These are phyloP conservation scores for Plantago elongata DNA, from an alignment of 257 asterid genomes.

Conservation along the genomic window DNA sequence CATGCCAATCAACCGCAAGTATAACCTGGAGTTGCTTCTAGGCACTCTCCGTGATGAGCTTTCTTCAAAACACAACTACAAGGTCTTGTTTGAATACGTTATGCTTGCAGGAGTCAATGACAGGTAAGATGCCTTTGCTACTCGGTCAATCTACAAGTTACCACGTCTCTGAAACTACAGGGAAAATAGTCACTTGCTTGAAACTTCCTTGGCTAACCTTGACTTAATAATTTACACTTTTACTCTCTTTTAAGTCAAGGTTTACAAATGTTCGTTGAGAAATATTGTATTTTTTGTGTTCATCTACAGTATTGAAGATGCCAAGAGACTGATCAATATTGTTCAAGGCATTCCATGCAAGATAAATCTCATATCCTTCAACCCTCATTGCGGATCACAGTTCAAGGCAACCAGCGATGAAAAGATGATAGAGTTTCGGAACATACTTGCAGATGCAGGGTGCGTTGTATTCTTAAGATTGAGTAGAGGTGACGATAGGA, in stretches of 20 bases:
- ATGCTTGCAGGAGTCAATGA: constrained; percentile 98
- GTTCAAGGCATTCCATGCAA: constrained; percentile 92
- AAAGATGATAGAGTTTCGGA: constrained; percentile 79
- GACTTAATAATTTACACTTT: too few relatives aligned
- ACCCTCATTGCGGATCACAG: constrained; percentile 77
- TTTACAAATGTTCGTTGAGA: too few relatives aligned
- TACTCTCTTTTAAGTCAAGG: too few relatives aligned
- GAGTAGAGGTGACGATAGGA: constrained; percentile 93
- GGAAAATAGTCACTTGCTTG: too few relatives aligned
- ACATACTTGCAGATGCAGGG: constrained; percentile 71
- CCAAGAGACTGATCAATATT: constrained; percentile 65
- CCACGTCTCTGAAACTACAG: too few relatives aligned
- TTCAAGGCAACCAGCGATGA: constrained; percentile 73
- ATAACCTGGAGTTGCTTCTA: constrained; percentile 76
- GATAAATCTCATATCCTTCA: constrained; percentile 90
- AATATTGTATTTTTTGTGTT: neutral
- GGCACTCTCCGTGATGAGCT: constrained; percentile 85
- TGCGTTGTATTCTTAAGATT: constrained; percentile 57
- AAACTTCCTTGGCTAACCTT: too few relatives aligned
- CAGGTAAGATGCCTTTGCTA: constrained; percentile 42
- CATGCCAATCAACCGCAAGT: constrained; percentile 97
- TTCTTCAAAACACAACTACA: constrained; percentile 59
- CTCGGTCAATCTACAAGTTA: too few relatives aligned
- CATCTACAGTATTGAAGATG: constrained; percentile 65
- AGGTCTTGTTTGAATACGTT: constrained; percentile 89